phyloP scores from a whole-genome alignment of 441 rosid genomes.

The Flueggea neowawraea region DNA sequence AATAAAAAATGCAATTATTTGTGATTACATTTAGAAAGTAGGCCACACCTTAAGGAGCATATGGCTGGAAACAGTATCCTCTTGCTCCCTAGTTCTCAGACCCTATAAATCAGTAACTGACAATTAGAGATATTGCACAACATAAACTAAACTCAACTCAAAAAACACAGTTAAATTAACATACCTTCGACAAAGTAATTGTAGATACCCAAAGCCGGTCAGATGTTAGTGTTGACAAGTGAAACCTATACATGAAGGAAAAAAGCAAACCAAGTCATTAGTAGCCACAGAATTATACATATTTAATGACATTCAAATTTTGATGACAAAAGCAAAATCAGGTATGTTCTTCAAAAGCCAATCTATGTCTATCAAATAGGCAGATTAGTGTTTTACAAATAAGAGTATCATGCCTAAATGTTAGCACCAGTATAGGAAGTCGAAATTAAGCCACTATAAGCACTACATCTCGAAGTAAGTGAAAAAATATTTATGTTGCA shows the following conservation, averaged over 20 bases:
- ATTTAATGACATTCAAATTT: too few relatives aligned
- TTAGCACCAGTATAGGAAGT: too few relatives aligned
- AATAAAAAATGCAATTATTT: neutral
- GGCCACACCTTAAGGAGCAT: slow-evolving; percentile 61
- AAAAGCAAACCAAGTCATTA: neutral
- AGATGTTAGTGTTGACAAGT: slow-evolving; percentile 74
- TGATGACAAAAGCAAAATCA: too few relatives aligned
- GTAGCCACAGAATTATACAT: too few relatives aligned
- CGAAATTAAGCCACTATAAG: too few relatives aligned
- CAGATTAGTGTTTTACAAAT: too few relatives aligned
- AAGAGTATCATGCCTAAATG: too few relatives aligned
- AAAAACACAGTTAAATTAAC: neutral
- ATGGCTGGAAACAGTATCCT: slow-evolving; percentile 79
- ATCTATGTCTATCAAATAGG: too few relatives aligned
- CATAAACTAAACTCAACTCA: neutral
- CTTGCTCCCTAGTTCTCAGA: slow-evolving; percentile 70
- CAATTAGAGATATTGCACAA: slow-evolving; percentile 5
- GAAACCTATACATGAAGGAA: slow-evolving; percentile 41
- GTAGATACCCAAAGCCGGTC: slow-evolving; percentile 51
- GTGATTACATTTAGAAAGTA: neutral
- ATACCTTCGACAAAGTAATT: slow-evolving; percentile 74
- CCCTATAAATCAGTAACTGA: slow-evolving; percentile 35
- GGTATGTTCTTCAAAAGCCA: too few relatives aligned
- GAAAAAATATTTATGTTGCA: too few relatives aligned
- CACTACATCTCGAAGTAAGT: too few relatives aligned